A percentile compares a stretch with the other conserved stretches of the same genome.
phyloP scores from a whole-genome alignment of 805 yeast genomes.

The Metschnikowia drakensbergensis region DNA sequence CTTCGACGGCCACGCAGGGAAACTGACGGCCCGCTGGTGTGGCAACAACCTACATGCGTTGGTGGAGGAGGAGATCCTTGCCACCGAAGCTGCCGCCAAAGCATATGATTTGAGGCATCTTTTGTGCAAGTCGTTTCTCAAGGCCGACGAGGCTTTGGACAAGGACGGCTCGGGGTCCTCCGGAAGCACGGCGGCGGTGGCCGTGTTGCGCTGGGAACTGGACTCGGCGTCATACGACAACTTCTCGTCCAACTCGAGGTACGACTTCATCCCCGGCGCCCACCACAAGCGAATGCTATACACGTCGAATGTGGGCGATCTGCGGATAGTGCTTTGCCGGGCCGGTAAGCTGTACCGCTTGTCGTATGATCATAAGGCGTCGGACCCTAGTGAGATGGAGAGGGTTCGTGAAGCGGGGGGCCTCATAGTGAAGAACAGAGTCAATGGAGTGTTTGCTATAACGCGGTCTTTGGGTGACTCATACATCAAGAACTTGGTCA shows the following conservation, averaged over 20 bases:
- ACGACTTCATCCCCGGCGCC: conserved; percentile 46
- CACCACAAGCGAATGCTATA: conserved; percentile 71
- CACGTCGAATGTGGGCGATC: conserved; percentile 95
- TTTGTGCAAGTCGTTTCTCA: conserved; percentile 63
- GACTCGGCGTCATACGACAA: conserved; percentile 7
- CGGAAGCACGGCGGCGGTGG: conserved; percentile 96
- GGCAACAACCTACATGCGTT: conserved; percentile 77
- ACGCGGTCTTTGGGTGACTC: conserved; percentile 90
- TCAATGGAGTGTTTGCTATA: conserved; percentile 93
- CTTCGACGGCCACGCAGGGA: conserved; percentile 97
- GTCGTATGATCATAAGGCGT: conserved; percentile 91
- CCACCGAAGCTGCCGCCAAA: conserved; percentile 21
- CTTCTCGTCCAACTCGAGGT: conserved; percentile 17
- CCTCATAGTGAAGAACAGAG: conserved; percentile 81
- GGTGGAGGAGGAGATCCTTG: conserved; percentile 52
- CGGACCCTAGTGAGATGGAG: conserved; percentile 70
- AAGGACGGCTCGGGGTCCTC: conserved; percentile 64
- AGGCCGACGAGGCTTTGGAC: conserved; percentile 68
- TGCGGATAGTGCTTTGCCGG: conserved; percentile 75
- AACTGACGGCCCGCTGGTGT: conserved; percentile 90
- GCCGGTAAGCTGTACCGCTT: conserved; percentile 71
- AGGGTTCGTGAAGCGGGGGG: conserved; percentile 83
- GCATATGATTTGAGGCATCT: conserved; percentile 56
- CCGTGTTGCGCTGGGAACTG: conserved; percentile 79
- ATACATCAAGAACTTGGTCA: conserved; percentile 85